phyloP scores from a whole-genome alignment of 139 green algal genomes.

The Monoraphidium neglectum region DNA sequence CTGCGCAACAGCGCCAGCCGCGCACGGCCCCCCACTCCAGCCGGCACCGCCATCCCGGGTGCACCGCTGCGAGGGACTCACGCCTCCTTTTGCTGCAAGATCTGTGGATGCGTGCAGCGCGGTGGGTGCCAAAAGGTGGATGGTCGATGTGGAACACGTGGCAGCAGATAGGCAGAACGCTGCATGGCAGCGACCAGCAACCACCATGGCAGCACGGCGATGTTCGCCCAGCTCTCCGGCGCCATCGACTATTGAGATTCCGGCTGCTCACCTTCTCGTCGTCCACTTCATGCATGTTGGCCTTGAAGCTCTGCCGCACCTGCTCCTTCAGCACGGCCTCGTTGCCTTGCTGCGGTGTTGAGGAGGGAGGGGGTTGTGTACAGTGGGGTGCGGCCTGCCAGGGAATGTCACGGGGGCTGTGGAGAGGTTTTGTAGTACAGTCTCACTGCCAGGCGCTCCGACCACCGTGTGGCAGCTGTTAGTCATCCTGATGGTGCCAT shows the following conservation, averaged over 20 bases:
- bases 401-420: too few species aligned
- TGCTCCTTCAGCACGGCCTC: slow-evolving; percentile 39
- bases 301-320: slow-evolving; percentile 48
- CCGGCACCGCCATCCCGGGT: too few species aligned
- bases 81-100: slow-evolving; percentile 56
- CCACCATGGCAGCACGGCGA: not conserved
- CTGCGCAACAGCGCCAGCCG: not conserved
- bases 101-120: slow-evolving; percentile 23
- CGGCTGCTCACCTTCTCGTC: slow-evolving; percentile 40
- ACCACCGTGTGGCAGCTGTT: not conserved
- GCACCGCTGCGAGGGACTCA: too few species aligned
- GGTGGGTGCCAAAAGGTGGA: not conserved
- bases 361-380: too few species aligned
- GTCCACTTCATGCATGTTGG: slow-evolving; percentile 55
- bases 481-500: not conserved
- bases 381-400: not conserved
- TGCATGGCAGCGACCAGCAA: not conserved
- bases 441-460: not conserved
- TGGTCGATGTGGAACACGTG: not conserved
- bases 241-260: not conserved
- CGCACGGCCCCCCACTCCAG: too few species aligned
- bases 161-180: not conserved
- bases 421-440: not conserved
- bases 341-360: slow-evolving; percentile 51
- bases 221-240: not conserved